Conservation (phyloP, 352 stramenopile species). For the Globisporangium spiculum region DNA sequence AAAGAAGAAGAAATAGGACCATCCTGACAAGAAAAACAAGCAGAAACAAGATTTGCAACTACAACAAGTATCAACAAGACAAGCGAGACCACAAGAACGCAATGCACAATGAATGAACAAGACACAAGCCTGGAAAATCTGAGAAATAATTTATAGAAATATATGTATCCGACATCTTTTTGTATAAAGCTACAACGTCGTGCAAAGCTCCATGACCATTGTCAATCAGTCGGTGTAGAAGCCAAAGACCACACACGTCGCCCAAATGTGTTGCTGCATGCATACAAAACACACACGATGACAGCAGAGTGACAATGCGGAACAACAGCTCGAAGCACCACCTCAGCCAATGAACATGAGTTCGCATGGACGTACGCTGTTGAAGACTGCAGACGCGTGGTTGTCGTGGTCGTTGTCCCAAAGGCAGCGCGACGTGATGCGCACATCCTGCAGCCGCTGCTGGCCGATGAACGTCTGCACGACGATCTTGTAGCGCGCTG, state of each 20-base stretch:
- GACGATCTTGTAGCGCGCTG: conserved; percentile 92
- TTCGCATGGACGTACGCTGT: conserved; percentile 56
- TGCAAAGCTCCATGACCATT: not conserved
- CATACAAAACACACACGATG: not conserved
- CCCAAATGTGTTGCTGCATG: conserved; percentile 81
- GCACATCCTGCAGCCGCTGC: conserved; percentile 91
- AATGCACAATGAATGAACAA: conserved; percentile 8
- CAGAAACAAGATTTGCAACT: conserved; percentile 10
- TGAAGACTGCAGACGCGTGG: conserved; percentile 86
- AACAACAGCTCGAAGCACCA: not conserved
- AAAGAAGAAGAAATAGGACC: conserved; percentile 20
- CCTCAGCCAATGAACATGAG: not conserved
- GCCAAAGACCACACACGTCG: conserved; percentile 88
- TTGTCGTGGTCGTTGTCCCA: conserved; percentile 95
- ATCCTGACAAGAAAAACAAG: conserved; percentile 15
- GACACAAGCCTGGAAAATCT: conserved; percentile 2
- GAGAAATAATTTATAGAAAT: conserved; percentile 58
- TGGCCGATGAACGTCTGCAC: conserved; percentile 94
- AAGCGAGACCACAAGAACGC: not conserved
- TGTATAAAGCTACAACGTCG: conserved; percentile 4
- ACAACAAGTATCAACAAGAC: conserved; percentile 4
- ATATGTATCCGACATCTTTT: conserved; percentile 17
- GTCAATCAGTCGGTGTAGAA: conserved; percentile 92
- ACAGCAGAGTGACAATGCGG: not conserved
- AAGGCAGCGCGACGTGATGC: conserved; percentile 91